A percentile compares a stretch with the other conserved stretches of the same genome.
Conservation (phyloP, 495 filamentous ascomycete species). For the Aspergillus bertholletiae region DNA sequence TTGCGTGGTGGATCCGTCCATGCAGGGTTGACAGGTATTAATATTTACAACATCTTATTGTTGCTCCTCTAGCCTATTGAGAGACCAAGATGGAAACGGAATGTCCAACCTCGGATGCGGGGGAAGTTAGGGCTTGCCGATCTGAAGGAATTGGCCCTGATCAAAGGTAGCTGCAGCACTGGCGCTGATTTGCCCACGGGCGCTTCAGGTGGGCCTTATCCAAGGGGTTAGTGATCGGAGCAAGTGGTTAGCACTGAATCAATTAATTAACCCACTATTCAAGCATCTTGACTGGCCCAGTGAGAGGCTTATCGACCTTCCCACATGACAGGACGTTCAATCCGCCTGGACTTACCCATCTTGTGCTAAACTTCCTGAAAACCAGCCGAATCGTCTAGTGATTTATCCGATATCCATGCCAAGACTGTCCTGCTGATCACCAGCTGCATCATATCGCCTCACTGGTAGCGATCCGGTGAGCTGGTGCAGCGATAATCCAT, state of each 20-base stretch:
- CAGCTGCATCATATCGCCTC: not conserved
- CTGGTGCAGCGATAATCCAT: not conserved
- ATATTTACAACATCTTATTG: not conserved
- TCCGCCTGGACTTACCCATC: slow-evolving; percentile 8
- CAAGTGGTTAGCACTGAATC: not conserved
- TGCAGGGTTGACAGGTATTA: not conserved
- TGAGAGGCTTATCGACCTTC: not conserved
- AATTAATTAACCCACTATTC: not conserved
- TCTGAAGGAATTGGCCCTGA: not conserved
- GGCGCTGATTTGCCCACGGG: not conserved
- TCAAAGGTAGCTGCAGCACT: not conserved
- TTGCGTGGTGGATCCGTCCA: not conserved
- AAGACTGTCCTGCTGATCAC: not conserved
- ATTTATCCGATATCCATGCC: not conserved
- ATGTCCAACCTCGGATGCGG: slow-evolving; percentile 8
- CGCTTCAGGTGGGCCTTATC: not conserved
- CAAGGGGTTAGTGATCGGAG: too few species aligned
- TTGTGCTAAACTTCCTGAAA: not conserved
- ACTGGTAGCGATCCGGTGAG: not conserved
- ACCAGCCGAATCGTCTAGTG: not conserved
- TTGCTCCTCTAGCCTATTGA: not conserved
- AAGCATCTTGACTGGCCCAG: not conserved
- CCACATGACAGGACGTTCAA: not conserved
- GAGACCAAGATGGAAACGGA: slow-evolving; percentile 1
- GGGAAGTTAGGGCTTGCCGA: slow-evolving; percentile 1